Evolutionary conservation across 1,284 basidiomycete species (phyloP), one percentile per base, ranked within the genome.

Genomic region (Puccinia hordei): DNA sequence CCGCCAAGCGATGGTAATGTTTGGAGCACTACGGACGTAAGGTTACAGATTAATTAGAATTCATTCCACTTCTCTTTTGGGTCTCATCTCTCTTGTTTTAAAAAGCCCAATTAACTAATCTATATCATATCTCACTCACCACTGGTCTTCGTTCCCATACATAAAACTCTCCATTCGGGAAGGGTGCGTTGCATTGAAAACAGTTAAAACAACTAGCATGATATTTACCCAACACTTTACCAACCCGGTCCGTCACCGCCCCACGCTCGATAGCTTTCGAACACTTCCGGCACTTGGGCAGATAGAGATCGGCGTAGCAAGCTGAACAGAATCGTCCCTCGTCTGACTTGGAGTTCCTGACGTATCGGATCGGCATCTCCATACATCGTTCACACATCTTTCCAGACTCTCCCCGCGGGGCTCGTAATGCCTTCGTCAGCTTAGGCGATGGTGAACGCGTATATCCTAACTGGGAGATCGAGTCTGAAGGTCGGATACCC

Each of bases 241-340:
- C 85, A 66, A 84, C 85, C 15, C 81, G 75, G 41, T 81, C 82
- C 2, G 82, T 83, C 3, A 85, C 84, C 2, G 84, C 84, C 4
- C 83, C 82, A 13, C 83, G 82, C 55, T 84, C 83, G 38, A 85
- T 85, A 51, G 84, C 73, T 24, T 51, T 24, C 13, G 41, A 24
- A 65, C 85, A 85, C 59, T 84, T 84, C 24, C 85, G 81, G 68
- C 85, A 85, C 57, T 84, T 84, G 0, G 85, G 84, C 41, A 85
- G 81, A 79, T 83, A 85, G 8, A 83, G 80, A 5, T 83, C 83
- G 19, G 83, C 83, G 73, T 83, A 85, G 77, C 84, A 85, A 0
- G 57, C 33, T 24, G 74, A 71, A 73, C 85, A 85, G 44, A 85
- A 84, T 15, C 41, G 5, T 2, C 55, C 17, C 59, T 75, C 59